Conservation (phyloP, 495 filamentous ascomycete species). For the Neurospora tetraspora region DNA sequence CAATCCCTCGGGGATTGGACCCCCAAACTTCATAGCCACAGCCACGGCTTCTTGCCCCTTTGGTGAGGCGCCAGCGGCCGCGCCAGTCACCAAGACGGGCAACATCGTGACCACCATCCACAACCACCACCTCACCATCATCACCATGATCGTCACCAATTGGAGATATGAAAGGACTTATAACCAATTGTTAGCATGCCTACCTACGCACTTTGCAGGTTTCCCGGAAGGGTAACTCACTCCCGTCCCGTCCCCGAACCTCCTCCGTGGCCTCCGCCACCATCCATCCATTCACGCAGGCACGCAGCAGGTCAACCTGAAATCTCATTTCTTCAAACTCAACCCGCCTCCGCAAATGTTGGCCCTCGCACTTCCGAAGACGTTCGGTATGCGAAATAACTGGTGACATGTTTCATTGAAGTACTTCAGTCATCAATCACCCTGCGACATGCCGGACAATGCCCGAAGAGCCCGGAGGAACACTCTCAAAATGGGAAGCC, state of each 20-base stretch:
- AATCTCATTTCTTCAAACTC: not conserved
- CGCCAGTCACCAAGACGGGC: not conserved
- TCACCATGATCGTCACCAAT: not conserved
- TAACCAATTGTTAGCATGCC: not conserved
- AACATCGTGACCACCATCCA: not conserved
- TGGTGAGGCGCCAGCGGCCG: not conserved
- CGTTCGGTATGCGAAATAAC: not conserved
- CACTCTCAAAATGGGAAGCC: not conserved
- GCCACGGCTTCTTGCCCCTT: not conserved
- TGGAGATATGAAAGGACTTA: not conserved
- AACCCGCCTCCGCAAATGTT: not conserved
- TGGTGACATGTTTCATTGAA: not conserved
- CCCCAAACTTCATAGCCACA: not conserved
- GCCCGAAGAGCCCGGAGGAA: not conserved
- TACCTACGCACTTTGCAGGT: not conserved
- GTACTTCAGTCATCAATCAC: not conserved
- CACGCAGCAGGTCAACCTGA: not conserved
- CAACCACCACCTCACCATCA: not conserved
- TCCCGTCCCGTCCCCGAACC: not conserved
- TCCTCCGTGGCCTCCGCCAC: not conserved
- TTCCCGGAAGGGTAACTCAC: not conserved
- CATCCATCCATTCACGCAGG: not conserved
- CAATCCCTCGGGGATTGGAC: not conserved
- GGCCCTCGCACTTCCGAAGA: not conserved
- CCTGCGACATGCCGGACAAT: not conserved